Percentiles rank a stretch among this genome's conserved stretches.
These are phyloP conservation scores for Stemphylium beticola DNA, from an alignment of 2,329 filamentous ascomycete genomes.

Conservation along the genomic window DNA sequence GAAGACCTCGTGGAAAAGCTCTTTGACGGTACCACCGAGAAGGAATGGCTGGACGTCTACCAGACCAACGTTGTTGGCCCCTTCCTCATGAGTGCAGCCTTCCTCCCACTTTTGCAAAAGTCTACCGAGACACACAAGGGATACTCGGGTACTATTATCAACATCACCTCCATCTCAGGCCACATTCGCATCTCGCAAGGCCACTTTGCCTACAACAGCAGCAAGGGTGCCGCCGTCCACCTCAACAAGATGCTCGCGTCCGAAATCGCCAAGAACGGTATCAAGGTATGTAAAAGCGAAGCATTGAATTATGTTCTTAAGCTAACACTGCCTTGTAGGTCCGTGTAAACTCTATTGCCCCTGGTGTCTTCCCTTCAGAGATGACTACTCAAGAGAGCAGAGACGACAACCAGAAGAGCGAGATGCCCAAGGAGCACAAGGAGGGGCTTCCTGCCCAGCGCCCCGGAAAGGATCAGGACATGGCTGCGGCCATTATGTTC, in stretches of 20 bases:
- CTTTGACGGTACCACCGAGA: slow-evolving; percentile 52
- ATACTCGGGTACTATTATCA: slow-evolving; percentile 55
- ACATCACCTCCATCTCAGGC: slow-evolving; percentile 55
- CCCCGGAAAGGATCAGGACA: slow-evolving; percentile 65
- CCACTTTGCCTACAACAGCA: slow-evolving; percentile 58
- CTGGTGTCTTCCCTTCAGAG: slow-evolving; percentile 63
- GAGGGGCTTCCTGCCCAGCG: slow-evolving; percentile 57
- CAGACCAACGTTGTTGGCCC: slow-evolving; percentile 56
- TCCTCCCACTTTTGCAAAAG: slow-evolving; percentile 55
- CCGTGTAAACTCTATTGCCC: slow-evolving; percentile 64
- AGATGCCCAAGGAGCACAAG: slow-evolving; percentile 61
- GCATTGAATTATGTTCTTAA: not conserved
- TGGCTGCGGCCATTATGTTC: slow-evolving; percentile 64
- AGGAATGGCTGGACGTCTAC: slow-evolving; percentile 56
- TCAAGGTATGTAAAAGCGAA: slow-evolving; percentile 52
- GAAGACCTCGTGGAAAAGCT: slow-evolving; percentile 55
- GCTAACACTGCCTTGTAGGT: not conserved
- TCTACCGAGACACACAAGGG: slow-evolving; percentile 51
- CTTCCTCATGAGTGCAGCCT: slow-evolving; percentile 55
- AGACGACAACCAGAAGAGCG: slow-evolving; percentile 60
- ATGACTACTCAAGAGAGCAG: slow-evolving; percentile 62
- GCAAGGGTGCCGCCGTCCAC: slow-evolving; percentile 60
- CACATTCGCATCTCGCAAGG: slow-evolving; percentile 55
- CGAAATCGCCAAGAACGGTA: slow-evolving; percentile 58
- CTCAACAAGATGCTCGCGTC: slow-evolving; percentile 62